Evolutionary conservation across 306 rosid genomes (phyloP), one percentile per base, ranked within the genome.

Genomic region (Fragaria ananassa): DNA sequence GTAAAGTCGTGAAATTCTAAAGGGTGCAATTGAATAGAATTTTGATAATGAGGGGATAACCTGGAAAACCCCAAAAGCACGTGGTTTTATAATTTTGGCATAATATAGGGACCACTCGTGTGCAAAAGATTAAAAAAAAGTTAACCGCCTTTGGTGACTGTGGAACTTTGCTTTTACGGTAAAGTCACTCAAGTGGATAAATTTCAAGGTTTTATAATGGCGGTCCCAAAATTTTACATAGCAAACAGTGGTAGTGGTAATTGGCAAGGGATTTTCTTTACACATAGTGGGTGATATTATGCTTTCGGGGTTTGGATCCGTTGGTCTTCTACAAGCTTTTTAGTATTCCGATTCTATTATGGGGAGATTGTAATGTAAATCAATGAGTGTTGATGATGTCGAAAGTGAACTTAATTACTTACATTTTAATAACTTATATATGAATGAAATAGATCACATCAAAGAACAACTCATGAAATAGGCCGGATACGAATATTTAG

Each of bases 41-140:
- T 47, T 75, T 18, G 61, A 62, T 3, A 39, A 68, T 39, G 15
- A 65, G 21, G 47, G 66, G 45, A 68, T 10, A 31, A 57, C 18
- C 35, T 64, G 41, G 11, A 54, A 25, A 27, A 61, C 42, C 41
- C 54, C 18, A 70, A 35, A 69, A 80, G 66, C 66, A 70, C 70
- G 46, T 45, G 72, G 29, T 31, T 54, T 74, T 61, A 68, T 74
- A 70, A 78, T 78, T 82, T 82, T 41, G 45, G 14, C 47, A 82
- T 68, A 74, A 68, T 62, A 27, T 13, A 82, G 76, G 83, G 82
- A 70, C 80, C 80, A 69, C 86, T 46, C 70, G 77, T 74, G 61
- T 74, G 83, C 82, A 62, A 82, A 78, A 74, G 13, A 6, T 23
- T 1, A 31, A 31, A 67, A 56, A 5, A 83, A 79, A 71, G 75